These are phyloP conservation scores for Diaporthe batatas DNA, from an alignment of 2,329 filamentous ascomycete genomes.

Conservation along the genomic window DNA sequence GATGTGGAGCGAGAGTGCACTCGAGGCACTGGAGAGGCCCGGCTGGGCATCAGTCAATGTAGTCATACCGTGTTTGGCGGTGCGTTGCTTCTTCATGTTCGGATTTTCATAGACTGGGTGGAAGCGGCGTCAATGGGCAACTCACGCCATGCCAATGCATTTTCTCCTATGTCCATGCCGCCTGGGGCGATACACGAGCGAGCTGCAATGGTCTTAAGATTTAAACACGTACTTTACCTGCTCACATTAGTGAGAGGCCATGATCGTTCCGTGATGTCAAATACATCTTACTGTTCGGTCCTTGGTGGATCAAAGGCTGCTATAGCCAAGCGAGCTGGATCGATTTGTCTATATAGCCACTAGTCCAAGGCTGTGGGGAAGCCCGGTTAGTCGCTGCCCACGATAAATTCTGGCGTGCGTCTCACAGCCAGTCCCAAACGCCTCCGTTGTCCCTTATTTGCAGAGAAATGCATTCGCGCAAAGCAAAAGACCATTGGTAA, in stretches of 20 bases:
- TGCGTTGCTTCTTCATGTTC: conserved; percentile 39
- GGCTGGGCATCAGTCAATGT: conserved; percentile 32
- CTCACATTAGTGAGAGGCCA: no score
- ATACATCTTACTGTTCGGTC: not conserved
- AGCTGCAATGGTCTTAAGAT: not conserved
- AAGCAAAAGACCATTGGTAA: conserved; percentile 32
- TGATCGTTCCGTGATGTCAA: not conserved
- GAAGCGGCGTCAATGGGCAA: conserved; percentile 44
- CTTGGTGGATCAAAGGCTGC: no score
- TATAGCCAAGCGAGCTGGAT: conserved; percentile 9
- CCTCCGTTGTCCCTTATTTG: conserved; percentile 7
- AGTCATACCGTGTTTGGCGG: conserved; percentile 29
- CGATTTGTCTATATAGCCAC: conserved; percentile 26
- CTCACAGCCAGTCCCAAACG: conserved; percentile 17
- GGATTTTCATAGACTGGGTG: conserved; percentile 48
- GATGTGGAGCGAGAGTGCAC: conserved; percentile 28
- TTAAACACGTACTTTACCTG: no score
- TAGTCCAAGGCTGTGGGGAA: conserved; percentile 3
- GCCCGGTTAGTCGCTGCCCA: conserved; percentile 5
- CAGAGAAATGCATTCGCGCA: conserved; percentile 23
- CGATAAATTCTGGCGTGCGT: not conserved
- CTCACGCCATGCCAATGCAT: conserved; percentile 43
- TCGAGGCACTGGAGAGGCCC: conserved; percentile 34
- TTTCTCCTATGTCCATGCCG: conserved; percentile 36
- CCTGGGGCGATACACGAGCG: not conserved